Base-by-base conservation (phyloP, 345 rosid genomes). In the Xanthoceras sorbifolium region DNA sequence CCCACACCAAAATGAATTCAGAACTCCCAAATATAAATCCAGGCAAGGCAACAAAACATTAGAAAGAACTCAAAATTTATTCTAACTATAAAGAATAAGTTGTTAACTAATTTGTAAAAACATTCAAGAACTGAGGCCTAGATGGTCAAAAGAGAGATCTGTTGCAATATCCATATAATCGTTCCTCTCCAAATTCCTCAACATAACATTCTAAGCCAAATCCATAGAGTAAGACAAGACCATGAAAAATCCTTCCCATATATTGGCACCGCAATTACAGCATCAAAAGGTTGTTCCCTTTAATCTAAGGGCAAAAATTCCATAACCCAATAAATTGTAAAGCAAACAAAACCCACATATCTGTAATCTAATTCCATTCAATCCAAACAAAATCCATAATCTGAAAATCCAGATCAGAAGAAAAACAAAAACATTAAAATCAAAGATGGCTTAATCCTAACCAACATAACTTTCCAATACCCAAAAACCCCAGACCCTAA, bases 181-280 rank as follows among this genome's bases (percentile, higher is more conserved):
- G 7, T 52, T 55, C 32, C 64, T 72, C 64, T 72, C 9, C 20
- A 31, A 71, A 54, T 31, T 71, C 26, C 12, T 71, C 74, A 71
- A 69, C 59, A 50, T 20, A 42, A 34, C 4, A 31, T 31, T 29
- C 28, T 32, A n/a, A 34, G 75, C 22, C 8, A 50, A 50, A 50
- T 50, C 55, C 55, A 50, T 50, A 50, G 15, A 4, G n/a, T 17
- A 50, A 50, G 2, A 50, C 18, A 72, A 25, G 25, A 40, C 67
- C 66, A 60, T 15, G 34, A 9, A 38, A 18, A 4, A n/a, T n/a
- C 5, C 44, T 29, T 29, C 44, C 29, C 44, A 38, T 42, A 57
- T 17, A 72, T 9, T 29, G 34, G 64, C 64, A 55, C 17, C 10
- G 38, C 50, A 23, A 18, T 17, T 50, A 50, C n/a, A 17, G 23